These are phyloP conservation scores for Tribonema minus DNA, from an alignment of 108 stramenopile genomes.

Conservation along the genomic window DNA sequence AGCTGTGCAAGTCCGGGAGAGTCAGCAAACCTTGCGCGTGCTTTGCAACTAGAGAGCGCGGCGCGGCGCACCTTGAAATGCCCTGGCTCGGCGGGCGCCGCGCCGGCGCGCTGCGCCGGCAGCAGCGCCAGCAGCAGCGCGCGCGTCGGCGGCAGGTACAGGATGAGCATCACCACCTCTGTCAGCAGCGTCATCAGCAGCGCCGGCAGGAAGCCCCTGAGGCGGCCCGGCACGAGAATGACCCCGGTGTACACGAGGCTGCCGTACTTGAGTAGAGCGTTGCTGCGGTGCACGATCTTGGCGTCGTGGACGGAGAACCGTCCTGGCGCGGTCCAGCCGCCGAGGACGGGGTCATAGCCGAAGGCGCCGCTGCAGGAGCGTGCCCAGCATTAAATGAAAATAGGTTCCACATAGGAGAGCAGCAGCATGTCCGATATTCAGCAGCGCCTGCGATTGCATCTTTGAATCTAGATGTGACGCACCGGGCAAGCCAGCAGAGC, in stretches of 20 bases:
- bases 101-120: background rate
- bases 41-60: too few relatives aligned
- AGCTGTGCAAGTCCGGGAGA: too few relatives aligned
- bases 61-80: too few relatives aligned
- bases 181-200: background rate
- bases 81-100: background rate
- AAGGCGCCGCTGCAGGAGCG: background rate
- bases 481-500: background rate
- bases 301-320: constrained; percentile 25
- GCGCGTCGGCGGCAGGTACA: background rate
- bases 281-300: constrained; percentile 36
- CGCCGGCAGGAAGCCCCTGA: background rate
- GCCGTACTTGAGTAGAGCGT: constrained; percentile 1
- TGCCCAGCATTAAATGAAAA: background rate
- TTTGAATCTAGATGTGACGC: too few relatives aligned
- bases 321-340: constrained; percentile 26
- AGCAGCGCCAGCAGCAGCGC: background rate
- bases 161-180: background rate
- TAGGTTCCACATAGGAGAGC: too few relatives aligned
- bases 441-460: background rate
- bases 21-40: too few relatives aligned
- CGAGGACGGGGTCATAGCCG: constrained; percentile 24
- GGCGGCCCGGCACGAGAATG: background rate
- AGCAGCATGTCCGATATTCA: background rate
- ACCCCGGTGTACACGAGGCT: constrained; percentile 31